Evolutionary conservation across 371 early-diverging fungal species (phyloP), one percentile per base, ranked within the genome.

Genomic region (Mortierella sp.): DNA sequence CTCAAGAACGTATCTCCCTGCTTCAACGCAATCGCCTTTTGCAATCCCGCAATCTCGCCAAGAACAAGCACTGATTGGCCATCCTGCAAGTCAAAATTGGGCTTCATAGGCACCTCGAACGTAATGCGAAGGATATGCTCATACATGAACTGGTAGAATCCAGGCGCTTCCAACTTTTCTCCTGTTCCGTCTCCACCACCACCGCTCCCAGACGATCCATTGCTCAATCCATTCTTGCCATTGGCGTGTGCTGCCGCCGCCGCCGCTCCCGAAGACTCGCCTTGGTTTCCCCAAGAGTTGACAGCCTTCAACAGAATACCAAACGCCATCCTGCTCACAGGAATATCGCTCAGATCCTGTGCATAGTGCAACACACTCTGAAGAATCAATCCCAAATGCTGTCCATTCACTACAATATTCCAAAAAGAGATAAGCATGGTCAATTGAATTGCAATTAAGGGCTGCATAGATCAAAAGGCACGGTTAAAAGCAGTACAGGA

Each of bases 311-410:
- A 80, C 65, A 98, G 88, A 4, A 97, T 92, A 51, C 94, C 95
- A 82, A 98, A 95, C 0, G 97, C 96, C 87, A 95, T 90, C 81
- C 96, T 97, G 88, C 97, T 96, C 18, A 93, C 90, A 38, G 93
- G 89, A 11, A 94, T 90, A 76, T 95, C 97, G 11, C 91, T 89
- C 38, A 91, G 88, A 75, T 97, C 97, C 71, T 91, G 92, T 27
- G 95, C 94, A 78, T 93, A 96, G 81, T 95, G 95, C 43, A 97
- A 89, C 18, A 97, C 91, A 27, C 95, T 95, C 81, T 93, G 93
- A 74, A 98, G 85, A 38, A 97, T 93, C 32, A 94, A 92, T 75
- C 89, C 90, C 70, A 98, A 87, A 46, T 94, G 94, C 35, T 90
- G 93, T 29, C 93, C 84, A 83, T 97, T 97, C 21, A 79, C 94